Evolutionary conservation across 257 asterid genomes (phyloP), one percentile per base, ranked within the genome.

Genomic region (Orobanche coerulescens): DNA sequence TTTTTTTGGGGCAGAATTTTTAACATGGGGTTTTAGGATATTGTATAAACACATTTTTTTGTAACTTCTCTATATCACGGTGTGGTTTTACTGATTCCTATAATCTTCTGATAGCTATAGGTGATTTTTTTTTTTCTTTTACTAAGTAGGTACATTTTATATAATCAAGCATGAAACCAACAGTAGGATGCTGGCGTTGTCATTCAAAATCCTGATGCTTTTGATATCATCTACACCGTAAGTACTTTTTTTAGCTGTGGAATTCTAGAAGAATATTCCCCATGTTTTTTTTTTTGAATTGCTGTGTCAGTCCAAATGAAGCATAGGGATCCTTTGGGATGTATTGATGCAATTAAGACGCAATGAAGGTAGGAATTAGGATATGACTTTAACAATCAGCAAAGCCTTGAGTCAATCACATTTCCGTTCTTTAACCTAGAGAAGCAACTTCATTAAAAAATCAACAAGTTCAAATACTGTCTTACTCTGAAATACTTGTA

Each of bases 141-240:
- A 14, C 57, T 56, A 26, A 50, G 60, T 62, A 91, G 98, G 98
- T 78, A 82, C 76, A 25, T 67, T 91, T 62, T 81, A 82, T 76
- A 65, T 91, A 69, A 79, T 91, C 75, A 78, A 85, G 69, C 84
- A 78, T 25, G 98, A 91, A 75, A 76, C 76, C 16, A 78, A 79
- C 73, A 63, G 78, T 59, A 80, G 87, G 70, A 75, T 91, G 78
- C 81, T 91, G 79, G 81, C 80, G 14, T 76, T 86, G 79, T 73
- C 84, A 48, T 84, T 91, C 79, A 88, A 84, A 85, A 74, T 88
- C 75, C 80, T 85, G 78, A 67, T 69, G 79, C 84, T 79, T 74
- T 68, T 91, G 90, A 74, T 81, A 67, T 78, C 96, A 64, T 91
- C 95, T 66, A 91, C 98, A 5, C 98, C 98, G 98, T 91, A 82